These are phyloP conservation scores for Penicillium alfredii DNA, from an alignment of 495 filamentous ascomycete species.

Conservation along the genomic window DNA sequence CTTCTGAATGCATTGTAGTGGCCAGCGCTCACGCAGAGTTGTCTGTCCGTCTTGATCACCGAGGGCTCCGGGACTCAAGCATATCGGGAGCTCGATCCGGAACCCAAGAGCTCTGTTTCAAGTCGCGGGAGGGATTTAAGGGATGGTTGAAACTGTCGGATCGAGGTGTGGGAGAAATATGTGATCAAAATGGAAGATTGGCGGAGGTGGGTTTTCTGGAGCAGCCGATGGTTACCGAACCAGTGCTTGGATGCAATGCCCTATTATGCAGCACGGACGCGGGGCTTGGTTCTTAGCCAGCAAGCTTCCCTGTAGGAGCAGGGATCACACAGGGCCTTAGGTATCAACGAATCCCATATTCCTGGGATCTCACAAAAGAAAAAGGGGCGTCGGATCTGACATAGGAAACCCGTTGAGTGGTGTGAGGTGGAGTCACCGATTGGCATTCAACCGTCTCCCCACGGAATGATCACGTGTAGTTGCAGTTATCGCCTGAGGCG, in stretches of 20 bases:
- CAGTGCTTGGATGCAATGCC: conserved; percentile 24
- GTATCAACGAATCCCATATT: conserved; percentile 13
- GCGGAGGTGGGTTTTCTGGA: conserved; percentile 15
- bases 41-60: conserved; percentile 38
- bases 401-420: conserved; percentile 18
- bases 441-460: conserved; percentile 8
- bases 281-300: conserved; percentile 20
- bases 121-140: conserved; percentile 8
- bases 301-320: conserved; percentile 19
- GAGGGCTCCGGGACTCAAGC: conserved; percentile 44
- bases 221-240: conserved; percentile 32
- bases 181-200: conserved; percentile 4
- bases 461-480: conserved; percentile 14
- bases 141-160: neutral
- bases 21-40: conserved; percentile 34
- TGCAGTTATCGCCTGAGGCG: conserved; percentile 10
- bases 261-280: conserved; percentile 35
- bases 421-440: conserved; percentile 30
- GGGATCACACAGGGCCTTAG: conserved; percentile 9
- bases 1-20: conserved; percentile 37
- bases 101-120: conserved; percentile 30
- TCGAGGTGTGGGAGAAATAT: conserved; percentile 4
- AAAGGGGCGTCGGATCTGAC: conserved; percentile 11
- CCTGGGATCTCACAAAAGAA: conserved; percentile 4
- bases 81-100: conserved; percentile 45